These are phyloP conservation scores for Kodamaea jinghongensis DNA, from an alignment of 805 yeast species.

Conservation along the genomic window DNA sequence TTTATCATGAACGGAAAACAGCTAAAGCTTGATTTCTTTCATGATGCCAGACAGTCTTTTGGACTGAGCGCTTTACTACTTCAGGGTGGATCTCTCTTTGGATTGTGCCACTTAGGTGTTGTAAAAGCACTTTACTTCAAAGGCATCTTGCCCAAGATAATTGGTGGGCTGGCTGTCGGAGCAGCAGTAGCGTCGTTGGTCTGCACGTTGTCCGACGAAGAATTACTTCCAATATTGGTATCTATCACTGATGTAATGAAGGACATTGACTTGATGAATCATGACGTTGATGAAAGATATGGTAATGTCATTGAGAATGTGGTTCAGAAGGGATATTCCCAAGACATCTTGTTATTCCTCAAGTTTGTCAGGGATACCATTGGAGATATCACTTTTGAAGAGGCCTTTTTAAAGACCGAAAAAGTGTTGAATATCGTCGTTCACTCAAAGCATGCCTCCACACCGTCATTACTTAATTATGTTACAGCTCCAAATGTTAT, in stretches of 20 bases:
- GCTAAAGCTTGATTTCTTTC: constrained; percentile 71
- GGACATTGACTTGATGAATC: constrained; percentile 46
- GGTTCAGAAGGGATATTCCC: constrained; percentile 76
- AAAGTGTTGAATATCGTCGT: constrained; percentile 80
- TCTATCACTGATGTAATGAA: constrained; percentile 41
- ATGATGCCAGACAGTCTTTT: constrained; percentile 79
- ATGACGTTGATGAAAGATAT: constrained; percentile 55
- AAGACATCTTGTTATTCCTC: constrained; percentile 76
- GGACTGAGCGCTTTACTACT: constrained; percentile 88
- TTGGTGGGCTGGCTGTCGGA: constrained; percentile 92
- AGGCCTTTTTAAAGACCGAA: constrained; percentile 78
- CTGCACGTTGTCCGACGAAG: constrained; percentile 69
- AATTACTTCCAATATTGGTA: constrained; percentile 48
- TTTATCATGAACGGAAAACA: constrained; percentile 50
- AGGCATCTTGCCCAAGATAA: constrained; percentile 75
- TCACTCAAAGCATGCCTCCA: constrained; percentile 69
- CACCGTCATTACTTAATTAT: constrained; percentile 78
- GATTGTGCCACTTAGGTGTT: constrained; percentile 91
- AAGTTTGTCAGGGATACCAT: constrained; percentile 72
- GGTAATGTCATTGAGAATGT: constrained; percentile 75
- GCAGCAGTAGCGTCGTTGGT: constrained; percentile 87
- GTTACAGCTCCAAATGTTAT: constrained; percentile 91
- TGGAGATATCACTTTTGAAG: constrained; percentile 89
- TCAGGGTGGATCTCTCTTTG: constrained; percentile 95
- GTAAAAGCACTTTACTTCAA: constrained; percentile 76